A percentile compares a stretch with the other conserved stretches of the same genome.
phyloP scores from a whole-genome alignment of 2,329 filamentous ascomycete genomes.

The Aspergillus felis region DNA sequence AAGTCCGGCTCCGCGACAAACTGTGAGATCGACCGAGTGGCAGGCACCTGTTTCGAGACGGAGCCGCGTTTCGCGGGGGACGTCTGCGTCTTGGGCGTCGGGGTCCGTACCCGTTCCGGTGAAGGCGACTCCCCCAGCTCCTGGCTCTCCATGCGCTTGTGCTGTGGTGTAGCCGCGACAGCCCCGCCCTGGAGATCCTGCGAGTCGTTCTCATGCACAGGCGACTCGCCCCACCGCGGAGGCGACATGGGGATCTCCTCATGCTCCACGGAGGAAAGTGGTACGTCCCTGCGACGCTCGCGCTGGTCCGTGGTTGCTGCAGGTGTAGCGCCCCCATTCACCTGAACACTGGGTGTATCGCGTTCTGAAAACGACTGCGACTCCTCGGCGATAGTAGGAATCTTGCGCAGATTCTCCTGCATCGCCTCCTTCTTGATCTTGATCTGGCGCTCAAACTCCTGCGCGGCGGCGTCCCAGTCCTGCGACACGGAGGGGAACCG shows the following conservation, averaged over 20 bases:
- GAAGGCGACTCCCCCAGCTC: conserved; percentile 24
- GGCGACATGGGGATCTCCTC: conserved; percentile 18
- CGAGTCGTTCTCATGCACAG: conserved; percentile 1
- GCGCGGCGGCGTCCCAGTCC: conserved; percentile 30
- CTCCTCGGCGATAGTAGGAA: conserved; percentile 19
- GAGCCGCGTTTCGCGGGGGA: conserved; percentile 1
- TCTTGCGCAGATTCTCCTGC: conserved; percentile 5
- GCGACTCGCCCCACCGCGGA: conserved; percentile 3
- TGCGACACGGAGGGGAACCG: conserved; percentile 34
- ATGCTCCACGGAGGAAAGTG: conserved; percentile 26
- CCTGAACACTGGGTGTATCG: background rate
- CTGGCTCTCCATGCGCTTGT: conserved; percentile 21
- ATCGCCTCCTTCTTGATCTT: conserved; percentile 12
- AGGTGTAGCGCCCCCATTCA: background rate
- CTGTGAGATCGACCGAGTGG: conserved; percentile 3
- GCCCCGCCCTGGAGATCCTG: background rate
- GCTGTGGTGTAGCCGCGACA: conserved; percentile 5
- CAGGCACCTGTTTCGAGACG: background rate
- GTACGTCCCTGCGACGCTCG: conserved; percentile 16
- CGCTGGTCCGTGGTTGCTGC: background rate
- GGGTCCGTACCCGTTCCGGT: conserved; percentile 5
- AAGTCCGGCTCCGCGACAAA: background rate
- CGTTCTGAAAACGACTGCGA: background rate
- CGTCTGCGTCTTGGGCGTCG: background rate
- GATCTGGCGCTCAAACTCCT: conserved; percentile 14